Conservation (phyloP, 2,329 filamentous ascomycete species). For the Rutstroemia sydowiana region DNA sequence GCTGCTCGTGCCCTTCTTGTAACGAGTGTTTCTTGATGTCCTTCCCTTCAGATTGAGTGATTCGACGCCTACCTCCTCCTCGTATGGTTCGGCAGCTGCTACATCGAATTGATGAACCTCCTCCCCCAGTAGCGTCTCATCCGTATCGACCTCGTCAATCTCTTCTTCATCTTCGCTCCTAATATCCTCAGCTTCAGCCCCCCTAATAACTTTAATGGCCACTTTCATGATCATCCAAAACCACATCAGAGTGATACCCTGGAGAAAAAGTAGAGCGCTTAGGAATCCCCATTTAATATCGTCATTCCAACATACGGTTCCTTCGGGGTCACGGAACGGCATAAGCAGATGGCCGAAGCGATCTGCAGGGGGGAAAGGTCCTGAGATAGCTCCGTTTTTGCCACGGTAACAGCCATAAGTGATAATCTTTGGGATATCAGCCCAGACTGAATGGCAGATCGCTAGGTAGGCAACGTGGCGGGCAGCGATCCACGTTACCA, state of each 20-base stretch:
- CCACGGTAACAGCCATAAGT: conserved; percentile 65
- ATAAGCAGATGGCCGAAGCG: conserved; percentile 59
- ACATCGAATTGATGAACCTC: conserved; percentile 12
- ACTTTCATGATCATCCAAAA: conserved; percentile 83
- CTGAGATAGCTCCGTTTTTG: conserved; percentile 44
- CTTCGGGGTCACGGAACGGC: conserved; percentile 64
- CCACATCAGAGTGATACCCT: conserved; percentile 78
- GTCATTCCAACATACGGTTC: conserved; percentile 72
- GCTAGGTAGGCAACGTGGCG: conserved; percentile 75
- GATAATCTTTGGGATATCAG: conserved; percentile 55
- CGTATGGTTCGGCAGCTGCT: conserved; percentile 49
- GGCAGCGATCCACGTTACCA: conserved; percentile 74
- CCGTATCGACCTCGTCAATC: conserved; percentile 38
- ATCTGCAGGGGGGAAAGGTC: conserved; percentile 44
- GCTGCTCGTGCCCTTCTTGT: conserved; percentile 25
- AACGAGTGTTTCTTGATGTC: conserved; percentile 19
- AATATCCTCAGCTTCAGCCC: conserved; percentile 72
- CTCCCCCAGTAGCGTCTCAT: conserved; percentile 14
- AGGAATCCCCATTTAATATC: conserved; percentile 73
- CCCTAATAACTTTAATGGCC: conserved; percentile 70
- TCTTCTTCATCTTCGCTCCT: conserved; percentile 81
- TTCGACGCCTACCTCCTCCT: conserved; percentile 72
- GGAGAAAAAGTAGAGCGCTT: conserved; percentile 66
- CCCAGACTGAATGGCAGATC: conserved; percentile 77
- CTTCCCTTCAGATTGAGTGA: conserved; percentile 55